phyloP scores from a whole-genome alignment of 2,329 filamentous ascomycete genomes.

The Claviceps spartinae region DNA sequence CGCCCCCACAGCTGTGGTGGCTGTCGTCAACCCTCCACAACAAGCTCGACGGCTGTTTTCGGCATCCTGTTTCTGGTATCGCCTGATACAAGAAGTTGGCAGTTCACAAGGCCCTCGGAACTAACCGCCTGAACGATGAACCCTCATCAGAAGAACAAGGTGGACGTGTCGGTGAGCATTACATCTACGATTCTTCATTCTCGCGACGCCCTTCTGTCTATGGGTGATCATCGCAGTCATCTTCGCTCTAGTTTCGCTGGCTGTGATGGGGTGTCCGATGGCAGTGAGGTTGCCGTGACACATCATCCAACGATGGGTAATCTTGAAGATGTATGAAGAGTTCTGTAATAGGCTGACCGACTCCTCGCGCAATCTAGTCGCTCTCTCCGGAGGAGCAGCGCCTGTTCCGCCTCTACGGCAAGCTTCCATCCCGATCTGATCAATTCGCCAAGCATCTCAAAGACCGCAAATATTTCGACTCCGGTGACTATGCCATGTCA shows the following conservation, averaged over 20 bases:
- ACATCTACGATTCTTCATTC: neutral
- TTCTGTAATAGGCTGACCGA: neutral
- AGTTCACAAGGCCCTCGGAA: neutral
- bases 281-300: neutral
- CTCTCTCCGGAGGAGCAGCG: conserved; percentile 91
- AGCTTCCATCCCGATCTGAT: conserved; percentile 91
- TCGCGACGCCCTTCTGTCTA: neutral
- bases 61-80: neutral
- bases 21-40: neutral
- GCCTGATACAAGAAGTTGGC: neutral
- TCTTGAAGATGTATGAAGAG: neutral
- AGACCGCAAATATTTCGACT: conserved; percentile 98
- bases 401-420: conserved; percentile 93
- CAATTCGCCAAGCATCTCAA: conserved; percentile 96
- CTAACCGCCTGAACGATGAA: conserved; percentile 50
- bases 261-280: neutral
- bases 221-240: neutral
- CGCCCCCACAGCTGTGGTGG: neutral
- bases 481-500: conserved; percentile 88
- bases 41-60: neutral
- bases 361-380: conserved; percentile 40
- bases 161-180: conserved; percentile 80
- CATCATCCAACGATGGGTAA: neutral
- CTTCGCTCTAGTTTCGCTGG: neutral
- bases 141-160: conserved; percentile 95